Evolutionary conservation across 805 yeast genomes (phyloP), one percentile per base, ranked within the genome.

Genomic region (Ogataea sp.): DNA sequence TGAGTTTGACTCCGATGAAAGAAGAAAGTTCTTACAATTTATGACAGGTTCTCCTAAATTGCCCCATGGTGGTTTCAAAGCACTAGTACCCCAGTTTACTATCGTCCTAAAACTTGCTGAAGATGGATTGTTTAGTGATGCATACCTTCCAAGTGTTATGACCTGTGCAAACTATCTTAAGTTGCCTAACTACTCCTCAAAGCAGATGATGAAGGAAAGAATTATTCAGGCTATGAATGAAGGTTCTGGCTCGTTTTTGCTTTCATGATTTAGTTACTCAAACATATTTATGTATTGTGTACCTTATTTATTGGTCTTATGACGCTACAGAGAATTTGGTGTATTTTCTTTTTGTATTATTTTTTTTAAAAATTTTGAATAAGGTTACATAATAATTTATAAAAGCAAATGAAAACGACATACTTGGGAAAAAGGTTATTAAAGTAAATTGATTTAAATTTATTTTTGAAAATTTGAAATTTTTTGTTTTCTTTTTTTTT

Each of bases 101-200:
- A 88, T 93, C 27, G 97, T 93, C 2, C 63, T 86, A 44, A 88
- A 86, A 54, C 79, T 73, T 42, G 71, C 81, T n/a, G 97, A 90
- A 38, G 78, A 73, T 35, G 82, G 79, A 0, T 55, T 74, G 20
- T 59, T 63, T 11, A 72, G 84, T 5, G 95, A 90, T 58, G 87
- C 80, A 44, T 88, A 82, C 53, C 67, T 93, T 41, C 97, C 98
- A 2, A 86, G 96, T 61, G 98, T 93, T 3, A 90, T 90, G 98
- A 90, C 98, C 0, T 90, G 98, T 66, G 97, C 95, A 3, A 90
- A 90, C 56, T 93, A 90, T 55, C 68, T 90, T 48, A 90, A 90
- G 57, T 64, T 93, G 17, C 97, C 98, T 5, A 75, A 83, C 45
- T 93, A 90, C 55, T 71, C 86, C 3, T 64, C 73, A 27, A 71